Base-by-base conservation (phyloP, 495 filamentous ascomycete species). In the Hypoxylon rickii region DNA sequence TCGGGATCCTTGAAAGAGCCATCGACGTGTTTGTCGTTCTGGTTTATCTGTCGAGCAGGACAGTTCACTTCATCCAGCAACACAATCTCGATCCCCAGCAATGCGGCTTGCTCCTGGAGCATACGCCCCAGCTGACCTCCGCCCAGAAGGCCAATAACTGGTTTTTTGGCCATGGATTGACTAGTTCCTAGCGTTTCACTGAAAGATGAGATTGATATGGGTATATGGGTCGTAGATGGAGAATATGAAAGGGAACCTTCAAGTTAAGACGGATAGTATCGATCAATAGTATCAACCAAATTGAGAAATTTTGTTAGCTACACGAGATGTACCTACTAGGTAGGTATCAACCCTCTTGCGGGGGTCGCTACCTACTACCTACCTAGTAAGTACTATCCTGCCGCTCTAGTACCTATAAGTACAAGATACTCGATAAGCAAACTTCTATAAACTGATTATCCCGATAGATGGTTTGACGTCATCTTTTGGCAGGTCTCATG, bases 31-130 rank as follows among this genome's bases (percentile, higher is more conserved):
- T 72, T 73, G 57, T 79, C 73, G 55, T 86, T 85, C 48, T 82
- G 80, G 71, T 89, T 93, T 67, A 94, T 85, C 77, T 97, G 94
- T 75, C 96, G 96, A 52, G 94, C 94, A 4, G 94, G 90, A 16
- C 89, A 80, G 60, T 86, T 80, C 46, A 84, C 83, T 15, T 81
- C 84, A 74, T 97, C 95, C 16, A 98, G 84, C 37, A 96, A 76
- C 38, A 87, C 83, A 46, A 90, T 79, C 51, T 88, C 81, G 66
- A 97, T 88, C 61, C 91, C 91, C 31, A 96, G 80, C 39, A 86
- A 85, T 61, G 92, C 92, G 40, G 94, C 91, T 33, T 89, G 87
- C 73, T 97, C 90, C 44, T 89, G 86, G n/a, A 97, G 81, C 94
- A 98, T 97, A 54, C 89, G 89, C 37, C 94, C 94, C 22, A 97